Base-by-base conservation (phyloP, 176 grass and related monocot genomes). In the Hordeum marinum region DNA sequence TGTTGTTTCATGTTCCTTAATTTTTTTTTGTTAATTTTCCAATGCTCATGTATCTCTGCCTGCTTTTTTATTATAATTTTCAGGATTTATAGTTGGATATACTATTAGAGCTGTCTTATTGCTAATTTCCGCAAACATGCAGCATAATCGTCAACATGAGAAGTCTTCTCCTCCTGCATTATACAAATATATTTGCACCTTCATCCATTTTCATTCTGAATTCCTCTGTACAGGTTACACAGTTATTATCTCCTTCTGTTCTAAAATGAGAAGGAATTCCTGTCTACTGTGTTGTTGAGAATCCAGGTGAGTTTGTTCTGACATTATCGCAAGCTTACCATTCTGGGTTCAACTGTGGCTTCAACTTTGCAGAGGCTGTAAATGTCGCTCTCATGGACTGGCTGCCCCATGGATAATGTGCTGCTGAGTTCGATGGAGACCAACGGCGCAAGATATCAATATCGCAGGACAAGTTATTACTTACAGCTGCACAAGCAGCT, bases 301-400 rank as follows among this genome's bases (percentile, higher is more conserved):
- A 87, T 58, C 36, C 93, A 20, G 91, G 96, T 8, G 89, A 98
- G 59, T 98, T 98, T 45, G 78, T 98, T 83, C 89, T 98, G 62
- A 98, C 96, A 59, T 91, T 98, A 75, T 93, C 96, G 1, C 76
- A 91, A 42, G 96, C 96, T 65, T 98, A 98, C 86, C 96, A 98
- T 81, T 80, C 88, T 80, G 96, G 96, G 9, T 98, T 98, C 88
- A 98, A 91, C 68, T 94, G 90, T 62, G 96, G 96, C 29, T 98
- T 98, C 91, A 98, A 98, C 76, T 98, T 93, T 87, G 96, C 93
- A 0, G 96, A 98, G 70, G 96, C 93, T 9, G 96, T 94, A 80
- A 98, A 98, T 88, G 86, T 95, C 5, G 90, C 93, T 78, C 93
- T 91, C 65, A 69, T 91, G 59, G 96, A 94, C 72, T 98, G 93